Base-by-base conservation (phyloP, 2,329 filamentous ascomycete genomes). In the Cryoendolithus antarcticus region DNA sequence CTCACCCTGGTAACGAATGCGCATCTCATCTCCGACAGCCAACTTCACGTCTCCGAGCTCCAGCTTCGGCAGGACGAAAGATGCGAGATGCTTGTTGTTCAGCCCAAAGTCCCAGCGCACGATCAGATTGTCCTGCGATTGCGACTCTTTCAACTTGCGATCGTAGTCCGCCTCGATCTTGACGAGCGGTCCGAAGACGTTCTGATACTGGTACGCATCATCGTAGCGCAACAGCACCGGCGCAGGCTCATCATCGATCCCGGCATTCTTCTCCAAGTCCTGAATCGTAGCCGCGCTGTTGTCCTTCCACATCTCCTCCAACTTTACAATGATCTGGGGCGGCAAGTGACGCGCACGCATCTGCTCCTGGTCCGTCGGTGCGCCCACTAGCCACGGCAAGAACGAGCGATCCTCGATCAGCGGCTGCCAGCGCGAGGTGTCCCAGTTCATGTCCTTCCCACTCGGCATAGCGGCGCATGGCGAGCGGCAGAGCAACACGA, bases 151-250 rank as follows among this genome's bases (percentile, higher is more conserved):
- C 52, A 98, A 72, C 64, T 98, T 96, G 62, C 93, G 89, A 62
- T 98, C 91, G 58, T 98, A 98, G 63, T 98, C 91, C 32, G 91
- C 93, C 62, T 98, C 91, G 63, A 98, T 98, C 68, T 96, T 98
- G 54, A 98, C 93, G 9, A 98, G 71, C 1, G 91, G 91, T 0
- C 91, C 91, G 59, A 98, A 98, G 28, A 96, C 91, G 56, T 96
- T 98, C 63, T 98, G 91, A 54, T 98, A 98, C 57, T 98, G 89
- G 60, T 86, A 98, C 0, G 91, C 86, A 61, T 98, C 91, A 42
- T 96, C 91, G 58, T 98, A 98, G 51, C 86, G 84, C 32, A 96
- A 70, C 15, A 95, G 70, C 6, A 98, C 91, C 1, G 89, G 86
- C 10, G 86, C 81, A 15, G 93, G 93, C 39, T 96, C 91, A 55